Percentiles rank a stretch among this genome's conserved stretches.
Evolutionary conservation across 1,284 basidiomycete genomes (phyloP).

Genomic region (Ceratorhiza oryzae-sativae): DNA sequence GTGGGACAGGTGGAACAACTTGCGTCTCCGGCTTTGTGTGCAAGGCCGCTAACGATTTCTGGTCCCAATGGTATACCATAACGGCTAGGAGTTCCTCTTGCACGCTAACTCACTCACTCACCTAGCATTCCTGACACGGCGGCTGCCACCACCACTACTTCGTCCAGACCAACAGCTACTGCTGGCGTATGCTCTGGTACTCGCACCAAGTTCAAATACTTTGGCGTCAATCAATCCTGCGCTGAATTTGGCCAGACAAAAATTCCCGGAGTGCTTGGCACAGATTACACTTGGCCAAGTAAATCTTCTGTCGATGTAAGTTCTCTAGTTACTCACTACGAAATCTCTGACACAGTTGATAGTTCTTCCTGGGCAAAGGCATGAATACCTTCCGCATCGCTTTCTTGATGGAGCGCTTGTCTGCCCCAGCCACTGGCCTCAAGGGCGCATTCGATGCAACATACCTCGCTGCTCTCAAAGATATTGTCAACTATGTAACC

Average conservation of each 20-base stretch:
- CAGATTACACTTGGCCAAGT: constrained; percentile 58
- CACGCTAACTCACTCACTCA: not conserved
- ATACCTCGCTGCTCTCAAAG: constrained; percentile 61
- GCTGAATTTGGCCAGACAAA: constrained; percentile 60
- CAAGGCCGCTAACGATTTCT: constrained; percentile 40
- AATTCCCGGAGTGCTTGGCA: constrained; percentile 36
- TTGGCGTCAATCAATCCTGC: constrained; percentile 68
- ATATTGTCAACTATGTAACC: constrained; percentile 65
- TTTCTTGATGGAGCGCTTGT: constrained; percentile 65
- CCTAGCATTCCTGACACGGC: not conserved
- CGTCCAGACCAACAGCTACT: constrained; percentile 35
- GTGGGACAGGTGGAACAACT: constrained; percentile 34
- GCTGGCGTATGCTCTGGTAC: constrained; percentile 43
- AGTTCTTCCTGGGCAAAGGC: constrained; percentile 63
- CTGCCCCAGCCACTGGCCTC: constrained; percentile 54
- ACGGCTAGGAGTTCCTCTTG: not conserved
- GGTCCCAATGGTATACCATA: constrained; percentile 39
- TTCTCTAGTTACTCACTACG: not conserved
- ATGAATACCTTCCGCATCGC: constrained; percentile 71
- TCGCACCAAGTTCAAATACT: constrained; percentile 65
- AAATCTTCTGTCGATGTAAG: constrained; percentile 57
- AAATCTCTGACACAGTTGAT: constrained; percentile 13
- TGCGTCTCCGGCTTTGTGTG: constrained; percentile 42
- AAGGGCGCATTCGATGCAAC: constrained; percentile 50
- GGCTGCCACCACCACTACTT: constrained; percentile 27